phyloP scores from a whole-genome alignment of 129 eudicot species.

The Flaveria ramosissima region DNA sequence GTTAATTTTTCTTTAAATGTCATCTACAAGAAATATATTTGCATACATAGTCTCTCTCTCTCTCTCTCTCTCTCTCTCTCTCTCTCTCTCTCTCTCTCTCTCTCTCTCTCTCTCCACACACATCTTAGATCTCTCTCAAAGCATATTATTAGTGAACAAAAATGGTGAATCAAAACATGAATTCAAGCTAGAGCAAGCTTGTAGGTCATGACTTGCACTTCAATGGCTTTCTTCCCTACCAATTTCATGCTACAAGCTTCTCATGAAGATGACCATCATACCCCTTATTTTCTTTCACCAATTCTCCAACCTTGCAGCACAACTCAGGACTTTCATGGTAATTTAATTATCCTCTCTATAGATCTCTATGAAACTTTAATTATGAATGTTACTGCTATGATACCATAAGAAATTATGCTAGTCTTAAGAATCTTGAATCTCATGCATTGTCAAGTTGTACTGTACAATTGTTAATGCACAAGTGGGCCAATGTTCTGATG shows the following conservation, averaged over 20 bases:
- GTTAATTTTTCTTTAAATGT: slow-evolving; percentile 21
- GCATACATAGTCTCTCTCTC: slow-evolving; percentile 22
- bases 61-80: neutral
- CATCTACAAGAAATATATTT: slow-evolving; percentile 1
- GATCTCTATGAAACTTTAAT: neutral
- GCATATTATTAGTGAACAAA: slow-evolving; percentile 27
- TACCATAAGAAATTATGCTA: neutral
- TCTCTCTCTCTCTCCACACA: slow-evolving; percentile 16
- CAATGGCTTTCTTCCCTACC: slow-evolving; percentile 78
- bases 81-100: neutral
- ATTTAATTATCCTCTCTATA: neutral
- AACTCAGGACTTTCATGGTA: slow-evolving; percentile 81
- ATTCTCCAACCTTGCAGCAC: slow-evolving; percentile 51
- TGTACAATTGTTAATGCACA: slow-evolving; percentile 7
- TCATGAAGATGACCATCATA: slow-evolving; percentile 51
- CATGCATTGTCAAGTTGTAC: slow-evolving; percentile 15
- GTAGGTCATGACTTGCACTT: slow-evolving; percentile 52
- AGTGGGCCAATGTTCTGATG: slow-evolving; percentile 1
- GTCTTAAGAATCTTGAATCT: slow-evolving; percentile 7
- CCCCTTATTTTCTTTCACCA: slow-evolving; percentile 58
- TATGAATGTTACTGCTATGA: neutral
- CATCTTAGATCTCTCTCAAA: slow-evolving; percentile 26
- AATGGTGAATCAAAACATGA: slow-evolving; percentile 26
- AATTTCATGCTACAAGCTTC: slow-evolving; percentile 80
- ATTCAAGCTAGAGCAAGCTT: slow-evolving; percentile 17